Evolutionary conservation across 129 eudicot species (phyloP).

Genomic region (Flaveria sonorensis): DNA sequence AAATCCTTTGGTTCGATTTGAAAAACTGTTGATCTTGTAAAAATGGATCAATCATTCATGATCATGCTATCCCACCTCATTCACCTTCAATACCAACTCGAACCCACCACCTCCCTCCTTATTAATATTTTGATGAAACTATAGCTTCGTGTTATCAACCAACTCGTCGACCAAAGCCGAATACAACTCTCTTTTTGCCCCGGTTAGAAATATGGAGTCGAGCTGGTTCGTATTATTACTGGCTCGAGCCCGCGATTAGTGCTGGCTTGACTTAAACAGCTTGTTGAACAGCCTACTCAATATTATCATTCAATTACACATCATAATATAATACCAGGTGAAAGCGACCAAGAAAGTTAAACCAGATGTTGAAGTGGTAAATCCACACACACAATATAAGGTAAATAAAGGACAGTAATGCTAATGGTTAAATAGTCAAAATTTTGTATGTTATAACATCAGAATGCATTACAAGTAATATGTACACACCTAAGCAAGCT

Average conservation of each 20-base stretch:
- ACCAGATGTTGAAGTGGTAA: neutral
- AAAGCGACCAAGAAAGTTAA: slow-evolving; percentile 1
- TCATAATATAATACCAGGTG: neutral
- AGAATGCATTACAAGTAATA: slow-evolving; percentile 26
- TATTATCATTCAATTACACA: neutral
- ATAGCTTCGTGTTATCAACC: too few species aligned
- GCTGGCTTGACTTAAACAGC: neutral
- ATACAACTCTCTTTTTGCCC: too few species aligned
- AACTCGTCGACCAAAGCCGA: too few species aligned
- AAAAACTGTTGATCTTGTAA: too few species aligned
- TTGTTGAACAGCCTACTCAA: slow-evolving; percentile 3
- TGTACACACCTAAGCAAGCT: slow-evolving; percentile 20
- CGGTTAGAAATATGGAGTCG: too few species aligned
- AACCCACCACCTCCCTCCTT: too few species aligned
- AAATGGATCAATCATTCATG: too few species aligned
- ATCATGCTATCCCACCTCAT: too few species aligned
- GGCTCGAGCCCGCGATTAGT: neutral
- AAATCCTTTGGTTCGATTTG: too few species aligned
- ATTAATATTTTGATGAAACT: too few species aligned
- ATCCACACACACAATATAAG: neutral
- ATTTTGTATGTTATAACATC: neutral
- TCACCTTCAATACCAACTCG: too few species aligned
- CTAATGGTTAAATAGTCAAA: slow-evolving; percentile 1
- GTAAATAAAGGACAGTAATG: neutral
- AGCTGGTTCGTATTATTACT: neutral